These are phyloP conservation scores for Blastobotrys apis DNA, from an alignment of 1,139 yeast species.

Conservation along the genomic window DNA sequence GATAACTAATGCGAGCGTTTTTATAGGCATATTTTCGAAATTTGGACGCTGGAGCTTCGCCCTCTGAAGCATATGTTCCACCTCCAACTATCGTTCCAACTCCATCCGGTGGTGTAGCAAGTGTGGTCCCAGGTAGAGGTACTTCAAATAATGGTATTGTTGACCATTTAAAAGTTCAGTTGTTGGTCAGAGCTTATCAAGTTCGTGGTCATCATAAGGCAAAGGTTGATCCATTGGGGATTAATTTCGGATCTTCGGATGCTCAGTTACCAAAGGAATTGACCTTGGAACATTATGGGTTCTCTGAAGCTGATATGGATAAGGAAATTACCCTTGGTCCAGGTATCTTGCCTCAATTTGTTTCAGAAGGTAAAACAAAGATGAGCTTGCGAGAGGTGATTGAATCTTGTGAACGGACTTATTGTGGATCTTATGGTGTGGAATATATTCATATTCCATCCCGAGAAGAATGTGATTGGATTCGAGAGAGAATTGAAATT, in stretches of 20 bases:
- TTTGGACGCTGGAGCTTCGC: slow-evolving; percentile 62
- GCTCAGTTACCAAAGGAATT: slow-evolving; percentile 74
- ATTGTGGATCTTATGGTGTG: slow-evolving; percentile 86
- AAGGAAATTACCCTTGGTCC: slow-evolving; percentile 90
- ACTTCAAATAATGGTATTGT: slow-evolving; percentile 51
- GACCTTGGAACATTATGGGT: slow-evolving; percentile 86
- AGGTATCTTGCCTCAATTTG: slow-evolving; percentile 92
- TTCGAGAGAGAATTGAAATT: slow-evolving; percentile 92
- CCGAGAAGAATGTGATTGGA: slow-evolving; percentile 95
- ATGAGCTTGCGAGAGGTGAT: slow-evolving; percentile 75
- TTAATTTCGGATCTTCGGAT: slow-evolving; percentile 64
- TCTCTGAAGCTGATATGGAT: slow-evolving; percentile 78
- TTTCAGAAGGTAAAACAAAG: slow-evolving; percentile 54
- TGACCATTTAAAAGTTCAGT: slow-evolving; percentile 90
- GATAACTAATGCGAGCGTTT: no score
- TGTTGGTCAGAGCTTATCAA: slow-evolving; percentile 96
- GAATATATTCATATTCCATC: slow-evolving; percentile 97
- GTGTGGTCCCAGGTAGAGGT: slow-evolving; percentile 42
- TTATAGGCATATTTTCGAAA: slow-evolving; percentile 81
- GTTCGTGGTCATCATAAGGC: slow-evolving; percentile 98
- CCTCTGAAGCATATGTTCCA: slow-evolving; percentile 75
- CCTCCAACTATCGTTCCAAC: slow-evolving; percentile 84
- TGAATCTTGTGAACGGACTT: slow-evolving; percentile 71
- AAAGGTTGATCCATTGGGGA: slow-evolving; percentile 87
- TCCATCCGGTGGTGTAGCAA: slow-evolving; percentile 65